phyloP scores from a whole-genome alignment of 495 filamentous ascomycete genomes.

The Xylaria curta region DNA sequence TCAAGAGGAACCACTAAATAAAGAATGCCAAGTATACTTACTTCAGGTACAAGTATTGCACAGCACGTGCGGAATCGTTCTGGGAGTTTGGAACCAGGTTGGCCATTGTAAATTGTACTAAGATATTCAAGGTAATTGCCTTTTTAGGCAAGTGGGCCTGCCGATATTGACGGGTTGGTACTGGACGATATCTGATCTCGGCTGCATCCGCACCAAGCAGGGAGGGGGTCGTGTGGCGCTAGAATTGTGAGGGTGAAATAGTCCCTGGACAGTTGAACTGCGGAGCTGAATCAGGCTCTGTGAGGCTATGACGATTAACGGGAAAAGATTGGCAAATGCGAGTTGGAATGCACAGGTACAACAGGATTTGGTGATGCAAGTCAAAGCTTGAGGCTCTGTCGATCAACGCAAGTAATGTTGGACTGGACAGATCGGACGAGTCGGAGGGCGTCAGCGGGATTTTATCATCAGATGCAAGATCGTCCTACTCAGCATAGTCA shows the following conservation, averaged over 20 bases:
- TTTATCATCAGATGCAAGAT: constrained; percentile 21
- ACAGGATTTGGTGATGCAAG: background rate
- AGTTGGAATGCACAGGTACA: background rate
- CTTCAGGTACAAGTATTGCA: constrained; percentile 39
- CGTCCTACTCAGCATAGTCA: background rate
- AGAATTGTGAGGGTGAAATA: background rate
- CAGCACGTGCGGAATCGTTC: constrained; percentile 35
- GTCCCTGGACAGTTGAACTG: background rate
- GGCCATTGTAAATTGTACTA: constrained; percentile 29
- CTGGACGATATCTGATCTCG: constrained; percentile 4
- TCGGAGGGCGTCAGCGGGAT: constrained; percentile 10
- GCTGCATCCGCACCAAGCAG: constrained; percentile 20
- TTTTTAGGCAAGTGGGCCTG: constrained; percentile 32
- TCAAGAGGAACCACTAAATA: background rate
- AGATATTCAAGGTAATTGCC: constrained; percentile 23
- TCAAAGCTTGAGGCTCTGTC: constrained; percentile 11
- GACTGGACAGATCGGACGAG: constrained; percentile 19
- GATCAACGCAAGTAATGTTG: constrained; percentile 26
- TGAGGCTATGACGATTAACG: constrained; percentile 1
- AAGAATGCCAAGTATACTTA: constrained; percentile 22
- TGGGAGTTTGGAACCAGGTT: constrained; percentile 27
- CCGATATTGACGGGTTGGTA: background rate
- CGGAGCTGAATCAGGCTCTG: background rate
- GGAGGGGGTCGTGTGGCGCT: background rate
- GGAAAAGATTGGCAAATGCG: background rate